Evolutionary conservation across 106 monocot genomes (phyloP).

Genomic region (Dendrobium catenatum): DNA sequence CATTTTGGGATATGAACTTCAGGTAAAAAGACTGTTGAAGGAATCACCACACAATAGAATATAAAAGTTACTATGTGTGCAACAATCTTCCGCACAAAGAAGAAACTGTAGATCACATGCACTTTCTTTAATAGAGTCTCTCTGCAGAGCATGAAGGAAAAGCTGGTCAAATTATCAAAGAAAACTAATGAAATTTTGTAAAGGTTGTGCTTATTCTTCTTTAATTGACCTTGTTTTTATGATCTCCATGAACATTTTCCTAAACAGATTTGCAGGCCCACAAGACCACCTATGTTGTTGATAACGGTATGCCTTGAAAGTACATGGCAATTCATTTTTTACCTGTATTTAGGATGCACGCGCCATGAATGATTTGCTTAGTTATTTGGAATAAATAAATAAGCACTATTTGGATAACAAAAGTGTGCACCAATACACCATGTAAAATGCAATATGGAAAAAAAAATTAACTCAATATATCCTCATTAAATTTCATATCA

Average conservation of each 20-base stretch:
- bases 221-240: constrained; percentile 28
- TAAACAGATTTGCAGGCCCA: constrained; percentile 40
- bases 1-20: constrained; percentile 42
- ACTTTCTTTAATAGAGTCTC: constrained; percentile 39
- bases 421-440: not conserved
- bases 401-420: not conserved
- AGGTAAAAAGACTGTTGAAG: constrained; percentile 37
- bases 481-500: too few species aligned
- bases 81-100: constrained; percentile 44
- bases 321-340: constrained; percentile 37
- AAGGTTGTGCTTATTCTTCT: not conserved
- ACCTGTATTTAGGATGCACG: constrained; percentile 15
- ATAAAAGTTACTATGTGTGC: constrained; percentile 47
- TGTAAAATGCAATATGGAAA: not conserved
- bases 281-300: constrained; percentile 47
- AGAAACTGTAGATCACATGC: constrained; percentile 52
- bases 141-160: constrained; percentile 21
- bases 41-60: constrained; percentile 47
- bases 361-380: not conserved
- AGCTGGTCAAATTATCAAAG: constrained; percentile 3
- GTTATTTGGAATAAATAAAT: not conserved
- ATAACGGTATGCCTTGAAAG: constrained; percentile 40
- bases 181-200: not conserved
- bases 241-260: constrained; percentile 39
- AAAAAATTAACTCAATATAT: not conserved